These are phyloP conservation scores for Kazachstania sp. DNA, from an alignment of 1,139 yeast genomes.

Conservation along the genomic window DNA sequence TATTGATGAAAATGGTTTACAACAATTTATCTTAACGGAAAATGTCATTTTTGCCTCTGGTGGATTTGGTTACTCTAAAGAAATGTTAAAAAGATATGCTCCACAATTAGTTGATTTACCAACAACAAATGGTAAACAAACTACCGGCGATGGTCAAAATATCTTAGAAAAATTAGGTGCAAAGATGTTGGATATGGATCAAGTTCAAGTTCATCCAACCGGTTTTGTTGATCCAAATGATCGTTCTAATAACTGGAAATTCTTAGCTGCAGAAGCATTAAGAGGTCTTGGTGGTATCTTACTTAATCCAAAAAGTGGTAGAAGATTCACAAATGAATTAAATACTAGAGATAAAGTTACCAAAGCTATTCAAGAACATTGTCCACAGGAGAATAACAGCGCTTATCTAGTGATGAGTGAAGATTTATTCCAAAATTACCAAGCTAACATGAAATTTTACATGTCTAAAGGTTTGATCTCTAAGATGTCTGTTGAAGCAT, in stretches of 20 bases:
- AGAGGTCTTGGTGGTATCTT: slow-evolving; percentile 73
- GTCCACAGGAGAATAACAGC: slow-evolving; percentile 34
- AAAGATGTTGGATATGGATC: slow-evolving; percentile 59
- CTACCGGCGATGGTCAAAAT: slow-evolving; percentile 71
- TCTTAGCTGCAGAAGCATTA: slow-evolving; percentile 74
- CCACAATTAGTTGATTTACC: slow-evolving; percentile 59
- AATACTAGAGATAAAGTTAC: slow-evolving; percentile 65
- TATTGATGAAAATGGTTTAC: slow-evolving; percentile 31
- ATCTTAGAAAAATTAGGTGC: slow-evolving; percentile 54
- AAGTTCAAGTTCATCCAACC: slow-evolving; percentile 83
- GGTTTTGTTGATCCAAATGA: slow-evolving; percentile 65
- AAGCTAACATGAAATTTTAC: slow-evolving; percentile 53
- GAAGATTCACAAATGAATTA: slow-evolving; percentile 64
- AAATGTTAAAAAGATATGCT: slow-evolving; percentile 50
- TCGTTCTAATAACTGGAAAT: slow-evolving; percentile 43
- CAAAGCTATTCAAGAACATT: slow-evolving; percentile 34
- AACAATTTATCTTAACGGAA: slow-evolving; percentile 28
- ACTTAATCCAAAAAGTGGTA: slow-evolving; percentile 46
- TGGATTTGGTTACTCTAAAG: slow-evolving; percentile 44
- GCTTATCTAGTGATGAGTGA: slow-evolving; percentile 35
- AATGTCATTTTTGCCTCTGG: slow-evolving; percentile 69
- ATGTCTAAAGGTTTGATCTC: slow-evolving; percentile 56
- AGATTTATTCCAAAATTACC: slow-evolving; percentile 31
- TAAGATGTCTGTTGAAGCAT: slow-evolving; percentile 41
- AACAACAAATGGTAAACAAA: slow-evolving; percentile 66